Percentiles rank a stretch among this genome's conserved stretches.
phyloP scores from a whole-genome alignment of 78 protist genomes.

The Parvularia atlantis region DNA sequence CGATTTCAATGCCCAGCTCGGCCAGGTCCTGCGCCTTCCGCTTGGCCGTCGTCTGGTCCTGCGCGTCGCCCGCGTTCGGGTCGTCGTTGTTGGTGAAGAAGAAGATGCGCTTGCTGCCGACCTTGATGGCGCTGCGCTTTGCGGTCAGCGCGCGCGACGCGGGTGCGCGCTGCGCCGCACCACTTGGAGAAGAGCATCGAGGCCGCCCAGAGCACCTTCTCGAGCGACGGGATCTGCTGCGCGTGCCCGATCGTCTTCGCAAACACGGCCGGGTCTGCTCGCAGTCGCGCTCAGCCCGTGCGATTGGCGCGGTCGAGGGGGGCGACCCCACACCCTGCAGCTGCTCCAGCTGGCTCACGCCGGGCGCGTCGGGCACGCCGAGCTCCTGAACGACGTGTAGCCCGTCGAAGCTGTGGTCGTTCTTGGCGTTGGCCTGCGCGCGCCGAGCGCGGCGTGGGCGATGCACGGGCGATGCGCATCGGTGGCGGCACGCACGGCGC shows the following conservation, averaged over 20 bases:
- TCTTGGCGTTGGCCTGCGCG: not conserved
- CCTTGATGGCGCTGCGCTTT: not conserved
- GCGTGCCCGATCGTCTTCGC: not conserved
- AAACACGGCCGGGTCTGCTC: not conserved
- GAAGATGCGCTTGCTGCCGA: slow-evolving; percentile 8
- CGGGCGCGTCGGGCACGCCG: slow-evolving; percentile 2
- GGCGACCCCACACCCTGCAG: not conserved
- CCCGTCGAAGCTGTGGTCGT: not conserved
- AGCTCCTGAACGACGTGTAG: not conserved
- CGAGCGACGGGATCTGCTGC: not conserved
- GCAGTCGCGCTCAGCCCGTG: not conserved
- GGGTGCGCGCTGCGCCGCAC: too few relatives aligned
- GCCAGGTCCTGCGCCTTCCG: not conserved
- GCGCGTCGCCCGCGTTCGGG: not conserved
- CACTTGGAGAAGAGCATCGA: not conserved
- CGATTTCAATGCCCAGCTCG: slow-evolving; percentile 3
- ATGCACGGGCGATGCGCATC: not conserved
- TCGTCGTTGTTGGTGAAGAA: slow-evolving; percentile 19
- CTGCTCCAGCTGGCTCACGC: not conserved
- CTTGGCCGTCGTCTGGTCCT: not conserved
- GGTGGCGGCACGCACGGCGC: not conserved
- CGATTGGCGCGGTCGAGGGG: too few relatives aligned
- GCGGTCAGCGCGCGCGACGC: too few relatives aligned
- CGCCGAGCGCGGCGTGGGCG: too few relatives aligned
- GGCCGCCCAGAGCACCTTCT: slow-evolving; percentile 6